phyloP scores from a whole-genome alignment of 2,329 filamentous ascomycete genomes.

The Fusarium buharicum region DNA sequence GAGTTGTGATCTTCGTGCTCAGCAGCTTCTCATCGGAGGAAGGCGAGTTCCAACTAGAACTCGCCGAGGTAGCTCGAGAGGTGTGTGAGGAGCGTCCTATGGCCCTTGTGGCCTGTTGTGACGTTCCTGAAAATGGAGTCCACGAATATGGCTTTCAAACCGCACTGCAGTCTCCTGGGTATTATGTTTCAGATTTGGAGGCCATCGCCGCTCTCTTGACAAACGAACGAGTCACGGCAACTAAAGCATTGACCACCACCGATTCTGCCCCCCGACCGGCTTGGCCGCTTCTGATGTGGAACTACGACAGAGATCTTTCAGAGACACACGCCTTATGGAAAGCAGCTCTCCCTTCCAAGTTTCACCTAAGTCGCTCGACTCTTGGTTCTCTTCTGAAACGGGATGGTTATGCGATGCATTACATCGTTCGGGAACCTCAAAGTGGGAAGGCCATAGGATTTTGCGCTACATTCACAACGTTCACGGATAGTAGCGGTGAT shows the following conservation, averaged over 20 bases:
- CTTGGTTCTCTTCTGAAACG: conserved; percentile 62
- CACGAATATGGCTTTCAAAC: conserved; percentile 61
- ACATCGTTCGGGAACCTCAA: conserved; percentile 62
- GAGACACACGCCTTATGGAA: conserved; percentile 61
- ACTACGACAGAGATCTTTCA: conserved; percentile 52
- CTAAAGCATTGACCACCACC: conserved; percentile 14
- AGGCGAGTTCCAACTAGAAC: conserved; percentile 62
- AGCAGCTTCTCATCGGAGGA: conserved; percentile 59
- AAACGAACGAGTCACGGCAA: conserved; percentile 47
- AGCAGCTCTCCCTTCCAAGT: conserved; percentile 55
- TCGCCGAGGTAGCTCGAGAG: conserved; percentile 58
- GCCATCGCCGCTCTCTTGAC: conserved; percentile 64
- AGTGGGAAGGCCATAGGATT: conserved; percentile 61
- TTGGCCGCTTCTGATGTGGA: conserved; percentile 58
- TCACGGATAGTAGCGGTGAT: conserved; percentile 63
- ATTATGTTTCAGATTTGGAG: conserved; percentile 59
- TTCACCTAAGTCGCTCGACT: conserved; percentile 55
- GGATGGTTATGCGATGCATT: conserved; percentile 67
- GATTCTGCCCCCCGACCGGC: conserved; percentile 42
- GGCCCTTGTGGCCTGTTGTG: conserved; percentile 64
- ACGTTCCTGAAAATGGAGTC: conserved; percentile 53
- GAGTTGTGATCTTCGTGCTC: conserved; percentile 70
- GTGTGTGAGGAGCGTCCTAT: conserved; percentile 61
- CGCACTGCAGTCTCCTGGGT: conserved; percentile 61
- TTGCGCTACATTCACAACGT: conserved; percentile 69